A percentile compares a stretch with the other conserved stretches of the same genome.
Conservation (phyloP, 176 grass and related monocot species). For the Guadua angustifolia region DNA sequence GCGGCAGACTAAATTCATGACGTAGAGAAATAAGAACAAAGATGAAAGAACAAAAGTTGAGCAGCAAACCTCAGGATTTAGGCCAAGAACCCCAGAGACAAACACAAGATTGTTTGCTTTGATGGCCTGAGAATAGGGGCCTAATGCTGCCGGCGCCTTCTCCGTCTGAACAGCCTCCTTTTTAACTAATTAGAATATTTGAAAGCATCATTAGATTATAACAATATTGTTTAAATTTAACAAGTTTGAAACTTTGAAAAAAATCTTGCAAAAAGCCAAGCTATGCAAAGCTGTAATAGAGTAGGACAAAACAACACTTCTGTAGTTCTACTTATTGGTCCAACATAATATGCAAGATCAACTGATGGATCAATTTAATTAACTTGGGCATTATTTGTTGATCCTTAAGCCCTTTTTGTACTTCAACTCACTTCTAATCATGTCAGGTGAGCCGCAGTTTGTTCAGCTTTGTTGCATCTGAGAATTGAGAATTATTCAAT, state of each 20-base stretch:
- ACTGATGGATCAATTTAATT: neutral
- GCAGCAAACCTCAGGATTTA: slow-evolving; percentile 81
- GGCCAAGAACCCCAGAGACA: slow-evolving; percentile 86
- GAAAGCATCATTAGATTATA: neutral
- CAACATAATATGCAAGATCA: neutral
- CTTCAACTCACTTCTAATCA: neutral
- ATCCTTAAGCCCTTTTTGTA: neutral
- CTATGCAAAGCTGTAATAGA: neutral
- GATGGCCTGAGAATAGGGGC: slow-evolving; percentile 91
- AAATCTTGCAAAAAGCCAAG: neutral
- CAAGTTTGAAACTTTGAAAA: neutral
- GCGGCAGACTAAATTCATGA: neutral
- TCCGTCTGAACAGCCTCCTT: slow-evolving; percentile 89
- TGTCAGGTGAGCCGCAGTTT: neutral
- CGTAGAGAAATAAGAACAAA: slow-evolving; percentile 13
- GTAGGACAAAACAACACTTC: neutral
- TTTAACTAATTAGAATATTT: slow-evolving; percentile 43
- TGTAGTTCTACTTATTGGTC: neutral
- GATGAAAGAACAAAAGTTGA: slow-evolving; percentile 1
- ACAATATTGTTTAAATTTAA: neutral
- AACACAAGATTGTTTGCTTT: slow-evolving; percentile 97
- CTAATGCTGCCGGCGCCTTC: slow-evolving; percentile 83
- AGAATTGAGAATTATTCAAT: too few relatives aligned
- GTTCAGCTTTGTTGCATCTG: neutral
- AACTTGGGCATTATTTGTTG: neutral